Evolutionary conservation across 2,329 filamentous ascomycete species (phyloP).

Genomic region (Aspergillus amoenus): DNA sequence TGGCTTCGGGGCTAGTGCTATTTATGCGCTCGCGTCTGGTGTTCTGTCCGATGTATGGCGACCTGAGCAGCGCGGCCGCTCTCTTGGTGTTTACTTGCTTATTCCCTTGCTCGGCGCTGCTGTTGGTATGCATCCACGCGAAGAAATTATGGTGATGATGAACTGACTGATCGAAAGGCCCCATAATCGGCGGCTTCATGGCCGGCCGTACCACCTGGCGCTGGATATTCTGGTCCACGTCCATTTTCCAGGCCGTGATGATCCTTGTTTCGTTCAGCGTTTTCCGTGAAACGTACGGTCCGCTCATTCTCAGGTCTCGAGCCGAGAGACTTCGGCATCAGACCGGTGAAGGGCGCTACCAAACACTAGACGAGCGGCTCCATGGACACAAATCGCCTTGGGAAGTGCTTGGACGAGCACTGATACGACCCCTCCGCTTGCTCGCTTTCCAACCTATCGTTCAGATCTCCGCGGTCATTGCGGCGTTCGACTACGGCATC

Average conservation of each 20-base stretch:
- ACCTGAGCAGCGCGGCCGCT: slow-evolving; percentile 2
- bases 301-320: slow-evolving; percentile 59
- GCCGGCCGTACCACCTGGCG: slow-evolving; percentile 37
- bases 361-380: not conserved
- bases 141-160: too few species aligned
- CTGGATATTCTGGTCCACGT: slow-evolving; percentile 52
- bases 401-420: slow-evolving; percentile 31
- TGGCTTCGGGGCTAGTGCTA: slow-evolving; percentile 6
- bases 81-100: not conserved
- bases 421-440: slow-evolving; percentile 55
- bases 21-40: not conserved
- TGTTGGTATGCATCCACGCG: slow-evolving; percentile 25
- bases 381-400: not conserved
- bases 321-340: slow-evolving; percentile 33
- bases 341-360: not conserved
- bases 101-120: slow-evolving; percentile 1
- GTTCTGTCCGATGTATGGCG: slow-evolving; percentile 5
- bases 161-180: slow-evolving; percentile 38
- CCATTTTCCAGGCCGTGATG: slow-evolving; percentile 58
- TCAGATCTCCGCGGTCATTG: slow-evolving; percentile 53
- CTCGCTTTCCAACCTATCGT: slow-evolving; percentile 59
- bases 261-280: slow-evolving; percentile 60
- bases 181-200: slow-evolving; percentile 63
- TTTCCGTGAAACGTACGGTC: slow-evolving; percentile 61
- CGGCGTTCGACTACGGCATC: slow-evolving; percentile 58